Conservation (phyloP, 1,139 yeast genomes). For the Schizosaccharomyces versatilis region DNA sequence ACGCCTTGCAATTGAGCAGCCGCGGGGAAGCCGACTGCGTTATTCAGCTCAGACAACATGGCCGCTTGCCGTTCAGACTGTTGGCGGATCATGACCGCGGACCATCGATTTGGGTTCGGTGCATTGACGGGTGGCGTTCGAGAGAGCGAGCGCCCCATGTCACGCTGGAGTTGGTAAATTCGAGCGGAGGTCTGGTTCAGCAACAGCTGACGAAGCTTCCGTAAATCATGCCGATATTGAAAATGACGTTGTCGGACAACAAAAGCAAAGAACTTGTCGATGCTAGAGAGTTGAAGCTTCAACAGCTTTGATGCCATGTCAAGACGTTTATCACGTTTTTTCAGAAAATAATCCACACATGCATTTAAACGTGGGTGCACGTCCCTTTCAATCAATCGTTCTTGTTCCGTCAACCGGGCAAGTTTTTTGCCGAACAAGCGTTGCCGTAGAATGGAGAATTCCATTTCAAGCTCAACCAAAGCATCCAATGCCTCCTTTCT, state of each 20-base stretch:
- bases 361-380: neutral
- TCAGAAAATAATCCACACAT: neutral
- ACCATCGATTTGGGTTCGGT: neutral
- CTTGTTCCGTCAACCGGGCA: neutral
- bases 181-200: neutral
- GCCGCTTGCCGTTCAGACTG: neutral
- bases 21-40: neutral
- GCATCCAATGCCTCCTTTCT: neutral
- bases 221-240: neutral
- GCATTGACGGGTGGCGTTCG: neutral
- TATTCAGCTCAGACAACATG: neutral
- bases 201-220: neutral
- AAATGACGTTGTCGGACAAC: neutral
- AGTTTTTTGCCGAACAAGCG: neutral
- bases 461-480: neutral
- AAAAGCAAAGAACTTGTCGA: neutral
- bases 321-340: neutral
- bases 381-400: neutral
- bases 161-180: neutral
- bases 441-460: neutral
- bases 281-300: neutral
- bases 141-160: neutral
- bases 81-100: neutral
- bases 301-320: neutral
- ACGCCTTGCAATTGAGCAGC: neutral